Conservation (phyloP, 768 basidiomycete species). For the Xanthoconium purpureum region DNA sequence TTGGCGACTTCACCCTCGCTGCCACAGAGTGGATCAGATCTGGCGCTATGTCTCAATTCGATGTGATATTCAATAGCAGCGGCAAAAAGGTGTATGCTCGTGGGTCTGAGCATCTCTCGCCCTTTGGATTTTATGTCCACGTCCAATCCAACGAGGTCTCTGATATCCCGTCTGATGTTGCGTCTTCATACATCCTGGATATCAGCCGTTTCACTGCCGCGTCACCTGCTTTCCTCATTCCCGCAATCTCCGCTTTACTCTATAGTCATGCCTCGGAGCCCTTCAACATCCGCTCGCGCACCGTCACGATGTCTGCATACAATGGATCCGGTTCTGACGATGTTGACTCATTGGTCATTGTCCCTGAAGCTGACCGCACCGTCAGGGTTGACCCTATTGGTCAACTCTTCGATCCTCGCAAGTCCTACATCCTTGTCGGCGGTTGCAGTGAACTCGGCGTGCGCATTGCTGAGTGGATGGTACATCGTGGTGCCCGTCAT, state of each 20-base stretch:
- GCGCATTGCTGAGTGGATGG: constrained; percentile 35
- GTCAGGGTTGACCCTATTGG: constrained; percentile 25
- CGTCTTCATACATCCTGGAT: constrained; percentile 20
- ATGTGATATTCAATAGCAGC: constrained; percentile 26
- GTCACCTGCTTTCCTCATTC: constrained; percentile 19
- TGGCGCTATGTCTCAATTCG: constrained; percentile 15
- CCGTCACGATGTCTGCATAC: constrained; percentile 12
- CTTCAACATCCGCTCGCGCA: constrained; percentile 9
- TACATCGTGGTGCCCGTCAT: constrained; percentile 30
- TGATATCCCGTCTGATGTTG: constrained; percentile 18
- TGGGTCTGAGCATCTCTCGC: constrained; percentile 21
- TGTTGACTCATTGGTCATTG: constrained; percentile 16
- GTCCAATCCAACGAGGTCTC: constrained; percentile 14
- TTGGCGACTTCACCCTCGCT: constrained; percentile 12
- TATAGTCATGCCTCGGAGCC: constrained; percentile 16
- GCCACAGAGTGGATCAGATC: constrained; percentile 13
- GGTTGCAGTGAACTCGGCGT: constrained; percentile 25
- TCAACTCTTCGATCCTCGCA: constrained; percentile 31
- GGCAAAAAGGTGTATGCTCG: constrained; percentile 13
- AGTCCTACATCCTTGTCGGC: constrained; percentile 21
- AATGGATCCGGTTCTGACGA: background rate
- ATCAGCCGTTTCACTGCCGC: constrained; percentile 19
- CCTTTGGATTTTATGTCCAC: constrained; percentile 27
- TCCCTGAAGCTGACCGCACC: constrained; percentile 4
- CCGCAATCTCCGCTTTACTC: constrained; percentile 18